Evolutionary conservation across 108 stramenopile species (phyloP), one percentile per base, ranked within the genome.

Genomic region (Craspedostauros australis): DNA sequence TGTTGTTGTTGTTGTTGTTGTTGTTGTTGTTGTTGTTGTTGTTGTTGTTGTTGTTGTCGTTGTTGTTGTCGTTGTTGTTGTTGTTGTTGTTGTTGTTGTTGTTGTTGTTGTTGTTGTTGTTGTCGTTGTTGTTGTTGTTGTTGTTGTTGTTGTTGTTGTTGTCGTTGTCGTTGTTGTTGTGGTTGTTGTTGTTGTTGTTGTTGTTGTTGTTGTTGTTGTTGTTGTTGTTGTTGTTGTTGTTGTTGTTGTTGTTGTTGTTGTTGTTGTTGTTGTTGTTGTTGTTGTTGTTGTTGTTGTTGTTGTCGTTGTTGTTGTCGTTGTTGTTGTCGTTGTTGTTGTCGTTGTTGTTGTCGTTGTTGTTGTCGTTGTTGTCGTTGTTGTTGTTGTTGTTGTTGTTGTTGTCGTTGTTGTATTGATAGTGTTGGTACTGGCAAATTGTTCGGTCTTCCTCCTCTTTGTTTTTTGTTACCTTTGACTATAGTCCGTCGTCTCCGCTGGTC

Each of bases 11-110:
- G 34, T 36, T 36, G 34, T 36, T 36, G 34, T 36, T 36, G 34
- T 36, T 36, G 34, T 36, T 36, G 34, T 36, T 36, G 34, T 36
- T 36, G 34, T 36, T 36, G 34, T 36, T 36, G 34, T 36, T 36
- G 34, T 36, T 36, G 34, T 36, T 36, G 34, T 36, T 36, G 34
- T 36, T 36, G 34, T 36, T 36, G 34, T 36, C 12, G 34, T 36
- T 36, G 34, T 36, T 36, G 34, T 36, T 36, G 34, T 36, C 9
- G 34, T 36, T 36, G 34, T 36, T 36, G 34, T 36, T 36, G 34
- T 36, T 36, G 34, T 36, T 36, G 34, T 36, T 36, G 34, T 36
- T 36, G 34, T 36, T 36, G 34, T 36, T 36, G 34, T 36, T 36
- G 34, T 36, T 36, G 34, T 36, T 36, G 34, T 36, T 36, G 34